Base-by-base conservation (phyloP, 2,329 filamentous ascomycete species). In the Sporothrix brunneoviolacea region DNA sequence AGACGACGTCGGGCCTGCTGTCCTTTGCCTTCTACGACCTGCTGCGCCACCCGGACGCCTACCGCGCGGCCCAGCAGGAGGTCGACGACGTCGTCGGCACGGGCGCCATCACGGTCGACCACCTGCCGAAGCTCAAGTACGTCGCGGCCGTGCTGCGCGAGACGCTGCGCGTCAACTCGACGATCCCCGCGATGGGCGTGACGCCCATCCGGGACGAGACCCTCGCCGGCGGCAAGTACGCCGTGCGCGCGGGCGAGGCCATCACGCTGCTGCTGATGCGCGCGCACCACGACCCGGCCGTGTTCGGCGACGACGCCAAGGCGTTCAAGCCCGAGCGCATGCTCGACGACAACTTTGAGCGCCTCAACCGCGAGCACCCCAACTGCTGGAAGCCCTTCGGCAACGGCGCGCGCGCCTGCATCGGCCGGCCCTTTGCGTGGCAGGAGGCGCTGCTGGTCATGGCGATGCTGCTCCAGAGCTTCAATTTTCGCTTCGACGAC, bases 391-490 rank as follows among this genome's bases (percentile, higher is more conserved):
- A 79, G 48, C 76, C 76, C 0, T 79, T 79, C 53, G 76, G 76
- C 1, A 79, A 71, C 32, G 76, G 75, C 1, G 65, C 71, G 59
- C 65, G 76, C 21, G 73, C 62, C 15, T 80, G 76, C 51, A 78
- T 79, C 28, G 75, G 76, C 5, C 65, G 75, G 2, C 66, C 73
- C 0, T 79, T 80, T 50, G 75, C 75, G 0, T 76, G 72, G 72
- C 76, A 79, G 57, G 76, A 79, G 53, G 67, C 70, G 3, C 56
- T 78, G 4, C 62, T 79, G 8, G 59, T 60, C 27, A 58, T 61
- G 6, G 78, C 80, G 0, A 71, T 83, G 56, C 61, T 87, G 8
- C 69, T 88, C 48, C 84, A 87, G 58, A 84, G 82, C 57, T 87
- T 88, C 65, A 75, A 85, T 56, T 76, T 88, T 50, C 70, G 73